Evolutionary conservation across 768 basidiomycete species (phyloP), one percentile per base, ranked within the genome.

Genomic region (Cystobasidium ongulense): DNA sequence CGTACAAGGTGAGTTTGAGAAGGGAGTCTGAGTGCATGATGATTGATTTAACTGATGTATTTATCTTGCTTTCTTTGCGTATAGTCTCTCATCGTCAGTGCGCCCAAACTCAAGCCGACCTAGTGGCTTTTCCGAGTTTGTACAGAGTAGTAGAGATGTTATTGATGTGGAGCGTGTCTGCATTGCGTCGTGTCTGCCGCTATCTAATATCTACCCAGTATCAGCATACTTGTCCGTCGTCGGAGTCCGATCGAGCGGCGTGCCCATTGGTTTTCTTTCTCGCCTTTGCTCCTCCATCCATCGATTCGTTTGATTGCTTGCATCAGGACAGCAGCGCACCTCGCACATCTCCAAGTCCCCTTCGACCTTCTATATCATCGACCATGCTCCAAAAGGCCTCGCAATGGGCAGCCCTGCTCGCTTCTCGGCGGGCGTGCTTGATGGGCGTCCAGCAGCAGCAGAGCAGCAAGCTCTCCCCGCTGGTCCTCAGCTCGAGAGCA

Each of bases 41-140:
- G 46, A 50, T 50, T 50, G n/a, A 17, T 21, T n/a, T 21, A 3
- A 50, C 15, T 41, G 8, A 41, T 41, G n/a, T 1, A 18, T 63
- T 27, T 63, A 23, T 43, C 65, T 23, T 18, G 41, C 33, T 23
- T 64, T 35, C 67, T 76, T 70, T 63, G 39, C 67, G 65, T 76
- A 74, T 75, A 78, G 77, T 68, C 62, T 53, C 38, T 59, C 76
- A 78, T 78, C 39, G 75, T 78, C 35, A 67, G 39, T n/a, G 74
- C 74, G 39, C 38, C 46, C 31, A 76, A 77, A 71, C 53, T 35
- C 52, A 72, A 72, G 65, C 75, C 75, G 63, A 77, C 68, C 13
- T 67, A 63, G 8, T 25, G 38, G 0, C 66, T 38, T 64, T 39
- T 38, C 23, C 7, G 27, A 2, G 15, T 7, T 29, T 63, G 39